Base-by-base conservation (phyloP, 805 yeast species). In the Ogataea trehaloabstinens region DNA sequence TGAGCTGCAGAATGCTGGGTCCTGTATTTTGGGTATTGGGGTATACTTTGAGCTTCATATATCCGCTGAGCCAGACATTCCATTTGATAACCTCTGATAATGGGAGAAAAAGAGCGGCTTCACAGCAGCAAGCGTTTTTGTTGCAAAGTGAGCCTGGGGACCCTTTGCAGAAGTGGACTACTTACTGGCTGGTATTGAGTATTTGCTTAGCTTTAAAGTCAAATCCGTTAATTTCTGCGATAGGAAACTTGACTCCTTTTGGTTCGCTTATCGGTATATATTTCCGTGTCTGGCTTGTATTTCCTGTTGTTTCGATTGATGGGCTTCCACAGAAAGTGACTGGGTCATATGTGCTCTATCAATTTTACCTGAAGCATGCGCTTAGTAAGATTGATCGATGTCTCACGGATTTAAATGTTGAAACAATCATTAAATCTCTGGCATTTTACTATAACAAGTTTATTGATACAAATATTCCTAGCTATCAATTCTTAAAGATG, bases 141-240 rank as follows among this genome's bases (percentile, higher is more conserved):
- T 15, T 24, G 6, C 18, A 27, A 16, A 18, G 37, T 19, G 25
- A 40, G 33, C 5, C 4, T 4, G 24, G 15, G 15, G 39, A 40
- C 19, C 44, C 36, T 16, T 28, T 46, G 24, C 45, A 42, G 17
- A 41, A 42, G 37, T 73, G 81, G 76, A 60, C 74, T 24, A 63
- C 70, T 41, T 80, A 84, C 60, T 87, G 95, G 95, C 67, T 82
- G 10, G 78, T 83, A 1, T 60, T 72, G 37, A 71, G 81, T 4
- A 46, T 66, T 6, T 56, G 50, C 31, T 35, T 46, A 5, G 35
- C 44, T 15, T 34, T 48, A 6, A 42, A 40, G 12, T 50, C 56
- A 6, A 45, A 44, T 20, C 29, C 30, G 4, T 24, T 53, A 3
- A 49, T 56, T 15, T 60, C 72, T 7, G 64, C 75, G 16, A 36